Evolutionary conservation across 169 alveolate genomes (phyloP), one percentile per base, ranked within the genome.

Genomic region (Eimeria necatrix): DNA sequence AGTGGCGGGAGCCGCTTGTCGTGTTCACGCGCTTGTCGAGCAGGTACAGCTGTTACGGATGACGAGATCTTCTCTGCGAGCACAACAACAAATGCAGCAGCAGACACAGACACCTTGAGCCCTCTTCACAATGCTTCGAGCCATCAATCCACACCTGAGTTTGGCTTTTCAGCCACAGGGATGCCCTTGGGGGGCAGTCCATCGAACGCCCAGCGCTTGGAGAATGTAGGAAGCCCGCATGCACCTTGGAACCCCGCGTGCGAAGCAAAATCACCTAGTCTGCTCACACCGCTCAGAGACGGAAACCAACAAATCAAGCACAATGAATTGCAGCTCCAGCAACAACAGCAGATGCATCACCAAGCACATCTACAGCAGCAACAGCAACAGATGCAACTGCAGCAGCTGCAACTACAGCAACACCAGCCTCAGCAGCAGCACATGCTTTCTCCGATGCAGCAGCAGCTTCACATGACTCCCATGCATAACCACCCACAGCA

Each of bases 71-170:
- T 59, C 70, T 3, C 70, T 16, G 70, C 12, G 70, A 59, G 70
- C n/a, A 3, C 12, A 59, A 16, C 16, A 59, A 59, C 70, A 16
- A n/a, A 59, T 59, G n/a, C 24, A 59, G n/a, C 70, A 16, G 70
- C 24, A 59, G 70, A 59, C 6, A n/a, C 70, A 59, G 70, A 59
- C 70, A 32, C 41, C 41, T 32, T 32, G 49, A 68, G 80, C 80
- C 80, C 80, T 24, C 80, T 4, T 10, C 26, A 68, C 46, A 20
- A 24, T 24, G 22, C 80, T 12, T 9, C 16, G 18, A 68, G 80
- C 80, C 80, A 68, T 32, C 80, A 24, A 14, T 68, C 80, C 49
- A 68, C 80, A 18, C 80, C 80, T 18, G 80, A 68, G 80, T 68
- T 68, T 9, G 80, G 80, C 8, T 68, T 68, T 68, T 20, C 80